Conservation (phyloP, 768 basidiomycete species). For the Suillus ampliporus region DNA sequence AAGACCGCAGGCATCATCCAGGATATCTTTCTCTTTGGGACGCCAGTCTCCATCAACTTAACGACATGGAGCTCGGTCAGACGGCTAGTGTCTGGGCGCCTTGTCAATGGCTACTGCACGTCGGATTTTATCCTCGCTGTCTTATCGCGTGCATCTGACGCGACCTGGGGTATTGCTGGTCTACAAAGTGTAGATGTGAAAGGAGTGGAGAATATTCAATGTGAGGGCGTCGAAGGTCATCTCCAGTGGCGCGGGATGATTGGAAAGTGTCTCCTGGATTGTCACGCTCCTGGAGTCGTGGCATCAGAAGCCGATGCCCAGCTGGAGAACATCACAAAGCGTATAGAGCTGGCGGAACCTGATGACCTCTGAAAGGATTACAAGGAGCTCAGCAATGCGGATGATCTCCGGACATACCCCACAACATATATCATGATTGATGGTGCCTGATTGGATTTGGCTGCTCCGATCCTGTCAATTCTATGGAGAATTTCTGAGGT, state of each 20-base stretch:
- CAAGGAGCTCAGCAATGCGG: too few relatives aligned
- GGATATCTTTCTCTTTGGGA: constrained; percentile 61
- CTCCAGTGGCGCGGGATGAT: constrained; percentile 55
- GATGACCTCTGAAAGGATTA: neutral
- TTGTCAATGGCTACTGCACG: constrained; percentile 59
- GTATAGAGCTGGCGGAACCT: constrained; percentile 16
- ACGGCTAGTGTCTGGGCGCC: constrained; percentile 53
- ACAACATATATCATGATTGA: too few relatives aligned
- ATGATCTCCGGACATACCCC: too few relatives aligned
- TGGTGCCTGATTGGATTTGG: too few relatives aligned
- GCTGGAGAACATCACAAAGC: constrained; percentile 31
- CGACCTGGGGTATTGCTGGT: constrained; percentile 58
- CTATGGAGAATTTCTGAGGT: too few relatives aligned
- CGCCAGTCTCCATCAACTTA: constrained; percentile 49
- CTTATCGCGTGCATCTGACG: constrained; percentile 51
- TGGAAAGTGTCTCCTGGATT: constrained; percentile 48
- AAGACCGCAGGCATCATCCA: constrained; percentile 55
- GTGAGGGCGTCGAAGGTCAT: constrained; percentile 54
- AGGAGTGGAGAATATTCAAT: constrained; percentile 59
- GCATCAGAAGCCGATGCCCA: constrained; percentile 43
- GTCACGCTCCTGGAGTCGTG: constrained; percentile 46
- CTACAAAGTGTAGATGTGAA: constrained; percentile 51
- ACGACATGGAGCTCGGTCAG: constrained; percentile 52
- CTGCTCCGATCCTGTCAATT: too few relatives aligned
- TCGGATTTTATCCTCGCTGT: constrained; percentile 62